Evolutionary conservation across 495 filamentous ascomycete genomes (phyloP).

Genomic region (Trichoderma virens): DNA sequence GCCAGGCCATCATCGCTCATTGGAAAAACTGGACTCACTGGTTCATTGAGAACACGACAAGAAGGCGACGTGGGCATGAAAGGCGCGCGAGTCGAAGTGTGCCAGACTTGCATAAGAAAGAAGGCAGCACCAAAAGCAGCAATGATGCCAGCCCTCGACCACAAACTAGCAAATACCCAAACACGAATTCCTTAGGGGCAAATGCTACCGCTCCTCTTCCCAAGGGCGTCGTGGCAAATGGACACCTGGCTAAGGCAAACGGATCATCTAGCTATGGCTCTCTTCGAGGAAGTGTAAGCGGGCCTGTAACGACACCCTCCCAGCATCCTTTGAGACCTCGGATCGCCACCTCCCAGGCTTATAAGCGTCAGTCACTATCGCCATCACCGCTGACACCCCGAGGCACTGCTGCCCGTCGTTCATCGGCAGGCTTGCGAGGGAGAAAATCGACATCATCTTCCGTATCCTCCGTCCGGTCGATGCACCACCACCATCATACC

Average conservation of each 20-base stretch:
- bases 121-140: conserved; percentile 28
- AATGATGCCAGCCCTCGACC: conserved; percentile 41
- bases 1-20: conserved; percentile 50
- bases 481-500: conserved; percentile 86
- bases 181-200: conserved; percentile 17
- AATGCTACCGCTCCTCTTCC: conserved; percentile 24
- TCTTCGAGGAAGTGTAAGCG: conserved; percentile 15
- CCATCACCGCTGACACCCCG: conserved; percentile 84
- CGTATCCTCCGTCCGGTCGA: conserved; percentile 83
- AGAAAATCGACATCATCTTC: conserved; percentile 96
- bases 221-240: conserved; percentile 30
- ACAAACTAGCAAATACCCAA: conserved; percentile 45
- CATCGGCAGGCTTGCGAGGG: conserved; percentile 65
- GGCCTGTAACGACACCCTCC: background rate
- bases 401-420: conserved; percentile 71
- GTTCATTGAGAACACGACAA: conserved; percentile 43
- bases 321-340: conserved; percentile 38
- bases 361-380: conserved; percentile 78
- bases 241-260: conserved; percentile 17
- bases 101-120: conserved; percentile 40
- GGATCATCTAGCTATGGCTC: conserved; percentile 15
- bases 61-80: conserved; percentile 30
- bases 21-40: conserved; percentile 63
- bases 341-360: conserved; percentile 43
- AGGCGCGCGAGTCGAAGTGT: conserved; percentile 42